Percentiles rank a stretch among this genome's conserved stretches.
Conservation (phyloP, 2,329 filamentous ascomycete species). For the Alternaria brassicae region DNA sequence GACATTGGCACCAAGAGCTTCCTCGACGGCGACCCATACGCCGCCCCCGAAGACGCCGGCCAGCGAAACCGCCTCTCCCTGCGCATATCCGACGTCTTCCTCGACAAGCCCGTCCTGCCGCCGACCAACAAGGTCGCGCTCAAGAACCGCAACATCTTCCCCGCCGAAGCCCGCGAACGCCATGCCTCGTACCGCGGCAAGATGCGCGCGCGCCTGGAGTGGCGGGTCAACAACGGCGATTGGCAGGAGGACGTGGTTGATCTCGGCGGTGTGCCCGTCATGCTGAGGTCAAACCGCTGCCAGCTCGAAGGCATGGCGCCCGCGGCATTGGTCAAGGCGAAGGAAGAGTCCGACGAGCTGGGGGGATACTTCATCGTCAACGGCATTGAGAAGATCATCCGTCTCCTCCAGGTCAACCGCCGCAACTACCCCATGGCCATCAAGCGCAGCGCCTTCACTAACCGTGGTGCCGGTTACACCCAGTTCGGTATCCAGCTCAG, state of each 20-base stretch:
- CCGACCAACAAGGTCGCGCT: conserved; percentile 81
- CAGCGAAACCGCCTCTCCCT: conserved; percentile 78
- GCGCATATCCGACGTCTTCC: conserved; percentile 78
- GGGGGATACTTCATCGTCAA: conserved; percentile 98
- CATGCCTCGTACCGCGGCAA: conserved; percentile 91
- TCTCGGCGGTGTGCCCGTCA: conserved; percentile 83
- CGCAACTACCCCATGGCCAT: conserved; percentile 97
- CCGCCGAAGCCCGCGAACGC: conserved; percentile 91
- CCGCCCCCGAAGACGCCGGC: conserved; percentile 62
- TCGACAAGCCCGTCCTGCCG: conserved; percentile 83
- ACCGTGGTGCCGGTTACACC: conserved; percentile 86
- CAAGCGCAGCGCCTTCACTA: conserved; percentile 85
- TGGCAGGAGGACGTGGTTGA: conserved; percentile 83
- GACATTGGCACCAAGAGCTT: conserved; percentile 92
- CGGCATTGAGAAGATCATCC: conserved; percentile 48
- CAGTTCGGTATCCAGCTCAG: conserved; percentile 89
- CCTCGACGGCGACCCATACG: conserved; percentile 74
- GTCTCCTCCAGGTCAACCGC: conserved; percentile 61
- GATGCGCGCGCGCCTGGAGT: conserved; percentile 83
- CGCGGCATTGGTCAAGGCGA: conserved; percentile 78
- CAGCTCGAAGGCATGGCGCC: conserved; percentile 88
- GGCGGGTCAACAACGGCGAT: conserved; percentile 84
- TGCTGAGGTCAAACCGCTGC: conserved; percentile 78
- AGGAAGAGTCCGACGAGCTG: conserved; percentile 95
- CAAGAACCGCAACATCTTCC: conserved; percentile 83